A percentile compares a stretch with the other conserved stretches of the same genome.
These are phyloP conservation scores for Tilletia setariae DNA, from an alignment of 1,284 basidiomycete genomes.

Conservation along the genomic window DNA sequence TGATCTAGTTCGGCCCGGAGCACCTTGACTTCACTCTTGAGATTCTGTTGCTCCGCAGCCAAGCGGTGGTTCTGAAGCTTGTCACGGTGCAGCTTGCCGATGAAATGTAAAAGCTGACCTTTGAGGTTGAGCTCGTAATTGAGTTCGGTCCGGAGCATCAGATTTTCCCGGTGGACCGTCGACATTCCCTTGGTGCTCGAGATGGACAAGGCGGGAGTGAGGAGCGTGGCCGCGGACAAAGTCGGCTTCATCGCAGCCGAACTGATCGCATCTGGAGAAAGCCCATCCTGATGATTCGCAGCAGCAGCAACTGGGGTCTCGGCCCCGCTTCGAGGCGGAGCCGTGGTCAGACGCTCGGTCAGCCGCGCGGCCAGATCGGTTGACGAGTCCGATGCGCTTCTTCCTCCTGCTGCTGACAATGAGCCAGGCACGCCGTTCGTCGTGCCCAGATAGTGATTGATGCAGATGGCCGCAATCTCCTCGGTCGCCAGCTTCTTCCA, in stretches of 20 bases:
- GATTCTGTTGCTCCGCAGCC: constrained; percentile 52
- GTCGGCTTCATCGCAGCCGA: constrained; percentile 1
- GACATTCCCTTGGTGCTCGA: constrained; percentile 13
- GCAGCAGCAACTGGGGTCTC: background rate
- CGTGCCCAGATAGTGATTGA: constrained; percentile 52
- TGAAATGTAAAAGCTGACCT: constrained; percentile 52
- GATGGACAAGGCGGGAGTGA: constrained; percentile 12
- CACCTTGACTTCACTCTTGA: constrained; percentile 42
- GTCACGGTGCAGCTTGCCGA: constrained; percentile 52
- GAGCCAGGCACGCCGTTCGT: constrained; percentile 24
- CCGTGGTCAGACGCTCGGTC: background rate
- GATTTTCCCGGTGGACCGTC: constrained; percentile 37
- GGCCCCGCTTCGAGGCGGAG: background rate
- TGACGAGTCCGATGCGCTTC: no score
- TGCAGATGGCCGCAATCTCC: constrained; percentile 68
- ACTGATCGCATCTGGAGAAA: background rate
- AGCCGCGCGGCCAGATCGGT: background rate
- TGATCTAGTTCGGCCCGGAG: constrained; percentile 30
- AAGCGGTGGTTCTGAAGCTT: constrained; percentile 44
- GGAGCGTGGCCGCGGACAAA: background rate
- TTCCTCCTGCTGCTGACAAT: background rate
- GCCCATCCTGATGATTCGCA: background rate
- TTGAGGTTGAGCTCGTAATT: constrained; percentile 54
- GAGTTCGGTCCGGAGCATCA: constrained; percentile 47
- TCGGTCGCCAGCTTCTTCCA: constrained; percentile 69